phyloP scores from a whole-genome alignment of 352 stramenopile genomes.

The Globisporangium spinosum region DNA sequence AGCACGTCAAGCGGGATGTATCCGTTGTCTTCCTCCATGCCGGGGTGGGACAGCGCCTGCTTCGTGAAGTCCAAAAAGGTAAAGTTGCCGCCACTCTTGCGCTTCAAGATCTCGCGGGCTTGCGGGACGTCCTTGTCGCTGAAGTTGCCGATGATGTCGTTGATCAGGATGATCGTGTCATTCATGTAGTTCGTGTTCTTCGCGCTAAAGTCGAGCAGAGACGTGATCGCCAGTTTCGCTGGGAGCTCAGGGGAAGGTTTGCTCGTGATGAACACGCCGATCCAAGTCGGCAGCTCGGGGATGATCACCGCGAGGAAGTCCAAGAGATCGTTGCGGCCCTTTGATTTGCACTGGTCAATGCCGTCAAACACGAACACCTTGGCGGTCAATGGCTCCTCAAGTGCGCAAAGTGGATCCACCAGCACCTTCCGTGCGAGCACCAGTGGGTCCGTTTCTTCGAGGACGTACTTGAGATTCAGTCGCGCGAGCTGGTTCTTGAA shows the following conservation, averaged over 20 bases:
- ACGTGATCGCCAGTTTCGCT: constrained; percentile 56
- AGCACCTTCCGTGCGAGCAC: constrained; percentile 71
- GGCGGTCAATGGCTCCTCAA: constrained; percentile 57
- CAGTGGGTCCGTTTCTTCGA: constrained; percentile 68
- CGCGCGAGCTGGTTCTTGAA: constrained; percentile 83
- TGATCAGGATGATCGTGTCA: constrained; percentile 49
- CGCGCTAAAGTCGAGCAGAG: constrained; percentile 67
- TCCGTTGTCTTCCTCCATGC: constrained; percentile 46
- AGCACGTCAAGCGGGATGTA: constrained; percentile 57
- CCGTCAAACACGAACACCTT: constrained; percentile 74
- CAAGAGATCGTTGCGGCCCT: constrained; percentile 58
- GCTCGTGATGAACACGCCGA: constrained; percentile 66
- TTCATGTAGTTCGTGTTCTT: constrained; percentile 57
- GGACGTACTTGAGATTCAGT: constrained; percentile 79
- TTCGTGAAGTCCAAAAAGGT: constrained; percentile 79
- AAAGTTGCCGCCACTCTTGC: constrained; percentile 74
- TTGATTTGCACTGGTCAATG: constrained; percentile 59
- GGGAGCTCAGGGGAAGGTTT: constrained; percentile 65
- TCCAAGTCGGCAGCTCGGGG: constrained; percentile 61
- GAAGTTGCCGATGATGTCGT: constrained; percentile 58
- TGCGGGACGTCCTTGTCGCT: constrained; percentile 34
- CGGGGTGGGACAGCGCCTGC: constrained; percentile 67
- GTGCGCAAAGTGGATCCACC: constrained; percentile 60
- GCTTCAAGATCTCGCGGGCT: constrained; percentile 50
- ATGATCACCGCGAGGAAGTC: constrained; percentile 62